Percentiles rank a stretch among this genome's conserved stretches.
These are phyloP conservation scores for Geoglossum glabrum DNA, from an alignment of 495 filamentous ascomycete species.

Conservation along the genomic window DNA sequence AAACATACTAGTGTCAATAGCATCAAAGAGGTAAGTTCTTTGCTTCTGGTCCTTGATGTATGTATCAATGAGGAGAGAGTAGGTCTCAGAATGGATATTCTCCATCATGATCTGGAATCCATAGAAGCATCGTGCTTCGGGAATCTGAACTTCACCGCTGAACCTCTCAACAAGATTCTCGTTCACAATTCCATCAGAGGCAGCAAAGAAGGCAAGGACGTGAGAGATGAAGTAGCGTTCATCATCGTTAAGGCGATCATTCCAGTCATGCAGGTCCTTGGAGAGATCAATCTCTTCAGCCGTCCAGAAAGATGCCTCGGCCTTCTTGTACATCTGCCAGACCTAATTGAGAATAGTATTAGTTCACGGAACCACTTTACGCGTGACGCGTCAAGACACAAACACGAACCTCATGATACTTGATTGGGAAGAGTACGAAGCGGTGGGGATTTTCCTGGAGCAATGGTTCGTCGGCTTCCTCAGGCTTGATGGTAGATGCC, in stretches of 20 bases:
- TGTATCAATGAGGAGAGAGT: constrained; percentile 96
- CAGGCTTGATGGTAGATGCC: constrained; percentile 40
- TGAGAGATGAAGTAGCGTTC: constrained; percentile 97
- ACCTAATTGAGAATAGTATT: constrained; percentile 35
- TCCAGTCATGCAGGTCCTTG: constrained; percentile 98
- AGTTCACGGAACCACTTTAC: constrained; percentile 37
- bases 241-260: constrained; percentile 88
- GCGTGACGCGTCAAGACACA: constrained; percentile 31
- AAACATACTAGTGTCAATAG: constrained; percentile 79
- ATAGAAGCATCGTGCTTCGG: constrained; percentile 98
- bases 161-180: constrained; percentile 98
- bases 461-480: constrained; percentile 71
- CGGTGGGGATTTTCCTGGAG: constrained; percentile 90
- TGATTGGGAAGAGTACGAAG: constrained; percentile 96
- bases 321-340: constrained; percentile 99
- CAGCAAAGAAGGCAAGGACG: constrained; percentile 97
- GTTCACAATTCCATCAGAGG: constrained; percentile 98
- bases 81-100: constrained; percentile 99
- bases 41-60: constrained; percentile 99
- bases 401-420: constrained; percentile 87
- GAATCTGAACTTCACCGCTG: constrained; percentile 89
- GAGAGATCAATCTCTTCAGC: constrained; percentile 98
- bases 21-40: constrained; percentile 88
- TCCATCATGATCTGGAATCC: constrained; percentile 99
- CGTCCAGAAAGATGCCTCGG: constrained; percentile 98